phyloP scores from a whole-genome alignment of 164 flowering plant genomes.

The Nelumbo lutea region DNA sequence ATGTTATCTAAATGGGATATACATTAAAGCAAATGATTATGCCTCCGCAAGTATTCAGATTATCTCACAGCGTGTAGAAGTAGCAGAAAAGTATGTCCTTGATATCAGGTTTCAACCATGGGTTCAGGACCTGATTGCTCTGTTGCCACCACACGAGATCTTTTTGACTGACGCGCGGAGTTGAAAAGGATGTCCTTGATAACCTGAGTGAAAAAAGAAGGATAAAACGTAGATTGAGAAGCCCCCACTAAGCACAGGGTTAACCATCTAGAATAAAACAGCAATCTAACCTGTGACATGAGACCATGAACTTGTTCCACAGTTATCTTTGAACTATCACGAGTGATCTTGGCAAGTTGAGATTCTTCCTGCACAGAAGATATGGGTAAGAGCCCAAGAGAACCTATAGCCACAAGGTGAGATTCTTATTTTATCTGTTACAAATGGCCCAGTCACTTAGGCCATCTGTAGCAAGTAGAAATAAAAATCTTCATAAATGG shows the following conservation, averaged over 20 bases:
- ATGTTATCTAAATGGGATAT: background rate
- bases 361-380: slow-evolving; percentile 72
- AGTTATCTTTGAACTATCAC: slow-evolving; percentile 96
- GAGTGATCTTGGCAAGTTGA: slow-evolving; percentile 90
- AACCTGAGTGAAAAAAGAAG: slow-evolving; percentile 45
- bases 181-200: slow-evolving; percentile 95
- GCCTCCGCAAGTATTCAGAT: background rate
- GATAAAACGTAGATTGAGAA: background rate
- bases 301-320: slow-evolving; percentile 99
- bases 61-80: background rate
- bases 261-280: background rate
- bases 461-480: no score
- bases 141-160: slow-evolving; percentile 13
- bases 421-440: no score
- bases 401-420: no score
- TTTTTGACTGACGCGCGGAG: slow-evolving; percentile 61
- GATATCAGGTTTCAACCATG: slow-evolving; percentile 71
- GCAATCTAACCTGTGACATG: slow-evolving; percentile 82
- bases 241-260: background rate
- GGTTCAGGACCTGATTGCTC: slow-evolving; percentile 74
- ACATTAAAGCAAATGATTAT: background rate
- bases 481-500: no score
- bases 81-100: background rate
- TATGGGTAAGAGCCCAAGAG: background rate
- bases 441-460: no score